phyloP scores from a whole-genome alignment of 1,139 yeast species.

The Yamadazyma pseudoaaseri region DNA sequence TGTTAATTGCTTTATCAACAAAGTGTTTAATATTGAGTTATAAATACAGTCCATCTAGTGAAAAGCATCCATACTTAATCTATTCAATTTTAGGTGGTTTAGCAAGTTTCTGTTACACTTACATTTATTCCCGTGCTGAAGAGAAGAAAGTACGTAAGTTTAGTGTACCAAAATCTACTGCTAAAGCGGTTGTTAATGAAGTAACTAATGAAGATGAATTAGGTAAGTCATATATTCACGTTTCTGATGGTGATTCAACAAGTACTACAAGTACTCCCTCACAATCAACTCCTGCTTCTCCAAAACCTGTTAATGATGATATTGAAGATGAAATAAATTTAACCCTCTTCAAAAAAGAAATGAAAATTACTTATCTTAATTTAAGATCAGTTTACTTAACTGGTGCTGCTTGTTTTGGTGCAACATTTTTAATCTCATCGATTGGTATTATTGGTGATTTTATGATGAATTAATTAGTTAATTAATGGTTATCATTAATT shows the following conservation, averaged over 20 bases:
- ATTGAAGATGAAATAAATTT: conserved; percentile 44
- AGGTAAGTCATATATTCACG: conserved; percentile 51
- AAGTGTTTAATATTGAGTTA: conserved; percentile 43
- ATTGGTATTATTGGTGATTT: conserved; percentile 53
- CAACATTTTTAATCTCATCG: conserved; percentile 40
- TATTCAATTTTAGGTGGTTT: conserved; percentile 56
- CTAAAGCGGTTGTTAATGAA: conserved; percentile 5
- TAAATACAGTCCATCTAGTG: conserved; percentile 38
- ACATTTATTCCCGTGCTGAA: conserved; percentile 17
- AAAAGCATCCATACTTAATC: conserved; percentile 55
- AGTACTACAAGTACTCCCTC: conserved; percentile 32
- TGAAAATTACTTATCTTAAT: conserved; percentile 28
- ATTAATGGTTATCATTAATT: background rate
- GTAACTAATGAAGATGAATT: conserved; percentile 20
- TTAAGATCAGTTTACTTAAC: conserved; percentile 31
- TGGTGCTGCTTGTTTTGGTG: conserved; percentile 40
- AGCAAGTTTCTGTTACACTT: conserved; percentile 26
- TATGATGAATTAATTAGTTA: conserved; percentile 5
- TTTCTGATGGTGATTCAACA: conserved; percentile 44
- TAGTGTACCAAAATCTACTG: conserved; percentile 7
- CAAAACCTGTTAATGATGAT: conserved; percentile 15
- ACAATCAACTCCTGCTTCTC: conserved; percentile 31
- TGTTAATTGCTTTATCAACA: conserved; percentile 38
- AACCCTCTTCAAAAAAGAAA: conserved; percentile 41
- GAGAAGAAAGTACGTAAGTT: conserved; percentile 19